A percentile compares a stretch with the other conserved stretches of the same genome.
Conservation (phyloP, 2,329 filamentous ascomycete genomes). For the Fusarium kyushuense region DNA sequence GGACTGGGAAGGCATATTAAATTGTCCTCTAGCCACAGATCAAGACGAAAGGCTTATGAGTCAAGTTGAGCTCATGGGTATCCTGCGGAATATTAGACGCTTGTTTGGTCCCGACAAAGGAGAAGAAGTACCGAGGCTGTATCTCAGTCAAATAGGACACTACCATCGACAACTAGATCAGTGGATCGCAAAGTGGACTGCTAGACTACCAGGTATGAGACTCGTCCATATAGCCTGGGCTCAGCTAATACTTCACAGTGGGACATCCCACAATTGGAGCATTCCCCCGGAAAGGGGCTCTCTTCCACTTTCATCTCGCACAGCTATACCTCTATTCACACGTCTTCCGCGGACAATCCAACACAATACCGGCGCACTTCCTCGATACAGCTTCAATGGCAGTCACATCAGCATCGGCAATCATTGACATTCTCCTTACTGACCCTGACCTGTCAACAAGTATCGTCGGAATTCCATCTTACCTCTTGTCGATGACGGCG, state of each 20-base stretch:
- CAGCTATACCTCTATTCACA: slow-evolving; percentile 58
- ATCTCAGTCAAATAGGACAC: slow-evolving; percentile 60
- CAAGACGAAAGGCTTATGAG: slow-evolving; percentile 68
- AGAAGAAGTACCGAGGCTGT: slow-evolving; percentile 62
- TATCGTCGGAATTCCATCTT: slow-evolving; percentile 61
- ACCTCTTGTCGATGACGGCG: slow-evolving; percentile 64
- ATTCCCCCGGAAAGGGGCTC: slow-evolving; percentile 56
- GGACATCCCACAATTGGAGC: slow-evolving; percentile 51
- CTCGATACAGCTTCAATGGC: slow-evolving; percentile 51
- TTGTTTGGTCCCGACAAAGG: slow-evolving; percentile 68
- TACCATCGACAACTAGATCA: slow-evolving; percentile 53
- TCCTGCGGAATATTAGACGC: slow-evolving; percentile 66
- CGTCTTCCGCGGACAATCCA: slow-evolving; percentile 55
- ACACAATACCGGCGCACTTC: slow-evolving; percentile 51
- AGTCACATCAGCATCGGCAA: slow-evolving; percentile 56
- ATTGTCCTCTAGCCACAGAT: slow-evolving; percentile 62
- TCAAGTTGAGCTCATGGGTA: slow-evolving; percentile 69
- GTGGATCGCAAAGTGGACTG: slow-evolving; percentile 55
- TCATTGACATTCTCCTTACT: slow-evolving; percentile 58
- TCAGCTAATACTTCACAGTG: slow-evolving; percentile 44
- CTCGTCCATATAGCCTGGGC: no score
- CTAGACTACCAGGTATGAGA: slow-evolving; percentile 45
- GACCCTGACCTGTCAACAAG: slow-evolving; percentile 57
- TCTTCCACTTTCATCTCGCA: slow-evolving; percentile 57
- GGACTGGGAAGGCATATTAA: slow-evolving; percentile 67